phyloP scores from a whole-genome alignment of 495 filamentous ascomycete genomes.

The Hamigera avellanea region DNA sequence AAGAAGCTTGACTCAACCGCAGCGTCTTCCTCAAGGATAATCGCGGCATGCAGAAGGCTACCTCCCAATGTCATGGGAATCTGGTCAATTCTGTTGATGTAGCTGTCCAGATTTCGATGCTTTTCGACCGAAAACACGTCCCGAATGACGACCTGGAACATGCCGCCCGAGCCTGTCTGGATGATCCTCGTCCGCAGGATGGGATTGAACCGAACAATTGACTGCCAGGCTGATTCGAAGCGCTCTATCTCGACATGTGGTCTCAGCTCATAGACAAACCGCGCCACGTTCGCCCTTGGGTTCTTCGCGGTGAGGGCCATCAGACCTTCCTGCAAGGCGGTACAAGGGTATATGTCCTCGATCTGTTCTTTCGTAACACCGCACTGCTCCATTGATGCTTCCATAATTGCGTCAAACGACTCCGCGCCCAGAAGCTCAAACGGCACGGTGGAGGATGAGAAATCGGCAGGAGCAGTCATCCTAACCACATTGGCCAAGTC shows the following conservation, averaged over 20 bases:
- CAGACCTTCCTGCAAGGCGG: constrained; percentile 46
- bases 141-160: constrained; percentile 4
- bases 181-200: constrained; percentile 34
- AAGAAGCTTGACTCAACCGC: neutral
- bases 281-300: constrained; percentile 37
- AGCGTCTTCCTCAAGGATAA: neutral
- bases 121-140: neutral
- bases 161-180: constrained; percentile 4
- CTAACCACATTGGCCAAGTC: too few relatives aligned
- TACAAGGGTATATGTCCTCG: constrained; percentile 49
- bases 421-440: too few relatives aligned
- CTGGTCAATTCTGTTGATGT: too few relatives aligned
- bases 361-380: constrained; percentile 16
- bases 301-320: constrained; percentile 38
- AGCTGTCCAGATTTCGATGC: too few relatives aligned
- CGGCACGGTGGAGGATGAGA: too few relatives aligned
- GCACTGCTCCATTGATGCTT: constrained; percentile 10
- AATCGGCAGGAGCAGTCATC: too few relatives aligned
- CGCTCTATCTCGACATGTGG: constrained; percentile 22
- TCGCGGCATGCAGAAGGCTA: neutral
- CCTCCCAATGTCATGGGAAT: neutral
- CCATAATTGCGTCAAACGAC: too few relatives aligned
- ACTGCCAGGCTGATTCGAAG: constrained; percentile 38
- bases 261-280: constrained; percentile 19
- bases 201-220: constrained; percentile 10